Conservation (phyloP, 495 filamentous ascomycete genomes). For the Penicillium maclennaniae region DNA sequence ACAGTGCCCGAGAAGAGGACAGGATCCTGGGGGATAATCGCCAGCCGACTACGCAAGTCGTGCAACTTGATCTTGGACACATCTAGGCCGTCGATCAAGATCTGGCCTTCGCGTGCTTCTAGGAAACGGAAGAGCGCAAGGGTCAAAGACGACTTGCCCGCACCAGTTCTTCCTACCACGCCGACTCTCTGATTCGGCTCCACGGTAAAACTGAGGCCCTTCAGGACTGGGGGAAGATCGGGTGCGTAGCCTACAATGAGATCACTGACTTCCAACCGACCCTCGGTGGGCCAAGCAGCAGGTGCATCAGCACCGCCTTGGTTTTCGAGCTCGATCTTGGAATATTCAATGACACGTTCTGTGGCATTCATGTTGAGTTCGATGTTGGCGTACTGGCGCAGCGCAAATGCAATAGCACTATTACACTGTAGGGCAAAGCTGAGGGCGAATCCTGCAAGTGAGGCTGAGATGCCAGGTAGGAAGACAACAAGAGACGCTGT, state of each 20-base stretch:
- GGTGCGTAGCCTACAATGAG: slow-evolving; percentile 73
- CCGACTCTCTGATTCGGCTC: slow-evolving; percentile 73
- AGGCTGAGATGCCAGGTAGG: slow-evolving; percentile 61
- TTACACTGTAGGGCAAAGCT: slow-evolving; percentile 56
- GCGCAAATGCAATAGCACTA: slow-evolving; percentile 40
- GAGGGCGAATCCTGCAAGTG: slow-evolving; percentile 77
- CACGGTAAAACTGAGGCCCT: slow-evolving; percentile 67
- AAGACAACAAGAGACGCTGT: slow-evolving; percentile 63
- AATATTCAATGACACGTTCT: slow-evolving; percentile 80
- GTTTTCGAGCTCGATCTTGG: slow-evolving; percentile 64
- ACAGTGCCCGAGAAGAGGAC: slow-evolving; percentile 86
- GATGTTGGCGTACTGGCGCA: slow-evolving; percentile 50
- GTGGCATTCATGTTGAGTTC: slow-evolving; percentile 84
- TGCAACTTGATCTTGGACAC: slow-evolving; percentile 72
- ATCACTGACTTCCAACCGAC: slow-evolving; percentile 67
- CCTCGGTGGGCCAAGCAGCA: slow-evolving; percentile 76
- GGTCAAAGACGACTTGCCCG: slow-evolving; percentile 81
- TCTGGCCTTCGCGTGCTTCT: slow-evolving; percentile 64
- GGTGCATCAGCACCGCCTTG: slow-evolving; percentile 57
- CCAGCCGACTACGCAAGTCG: slow-evolving; percentile 67
- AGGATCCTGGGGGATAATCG: slow-evolving; percentile 84
- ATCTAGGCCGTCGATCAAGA: slow-evolving; percentile 73
- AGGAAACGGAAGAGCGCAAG: slow-evolving; percentile 82
- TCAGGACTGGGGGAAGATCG: slow-evolving; percentile 71
- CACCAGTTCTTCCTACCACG: slow-evolving; percentile 81